Conservation (phyloP, 2,329 filamentous ascomycete genomes). For the Colletotrichum siamense region DNA sequence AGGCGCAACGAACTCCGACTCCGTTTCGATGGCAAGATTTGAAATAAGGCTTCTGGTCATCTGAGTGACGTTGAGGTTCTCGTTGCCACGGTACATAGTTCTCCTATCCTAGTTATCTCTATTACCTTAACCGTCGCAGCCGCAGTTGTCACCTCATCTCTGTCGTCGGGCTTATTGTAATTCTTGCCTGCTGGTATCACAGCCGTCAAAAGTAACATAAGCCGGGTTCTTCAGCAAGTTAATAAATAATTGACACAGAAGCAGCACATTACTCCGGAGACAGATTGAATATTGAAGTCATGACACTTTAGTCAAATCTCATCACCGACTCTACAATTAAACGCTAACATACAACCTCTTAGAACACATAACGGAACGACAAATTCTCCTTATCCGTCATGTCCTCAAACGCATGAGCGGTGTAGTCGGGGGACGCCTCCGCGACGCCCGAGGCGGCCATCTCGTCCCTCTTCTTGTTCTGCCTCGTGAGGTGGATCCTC, state of each 20-base stretch:
- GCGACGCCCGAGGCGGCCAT: conserved; percentile 45
- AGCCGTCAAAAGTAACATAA: rapidly evolving
- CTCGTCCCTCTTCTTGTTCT: conserved; percentile 65
- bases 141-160: neutral
- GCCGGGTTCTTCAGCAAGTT: rapidly evolving
- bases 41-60: neutral
- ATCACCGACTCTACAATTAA: neutral
- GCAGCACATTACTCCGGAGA: rapidly evolving
- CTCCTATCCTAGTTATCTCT: neutral
- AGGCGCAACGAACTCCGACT: neutral
- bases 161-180: rapidly evolving
- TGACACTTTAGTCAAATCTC: neutral
- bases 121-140: too few species aligned
- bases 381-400: conserved; percentile 67
- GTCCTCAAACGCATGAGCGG: conserved; percentile 65
- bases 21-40: neutral
- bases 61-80: neutral
- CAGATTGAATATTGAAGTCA: neutral
- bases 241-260: rapidly evolving
- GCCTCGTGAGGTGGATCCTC: conserved; percentile 59
- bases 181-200: rapidly evolving
- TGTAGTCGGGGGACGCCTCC: conserved; percentile 42
- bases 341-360: conserved; percentile 7
- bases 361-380: conserved; percentile 64
- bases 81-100: neutral